phyloP scores from a whole-genome alignment of 805 yeast species.

The Lachancea lanzarotensis region DNA sequence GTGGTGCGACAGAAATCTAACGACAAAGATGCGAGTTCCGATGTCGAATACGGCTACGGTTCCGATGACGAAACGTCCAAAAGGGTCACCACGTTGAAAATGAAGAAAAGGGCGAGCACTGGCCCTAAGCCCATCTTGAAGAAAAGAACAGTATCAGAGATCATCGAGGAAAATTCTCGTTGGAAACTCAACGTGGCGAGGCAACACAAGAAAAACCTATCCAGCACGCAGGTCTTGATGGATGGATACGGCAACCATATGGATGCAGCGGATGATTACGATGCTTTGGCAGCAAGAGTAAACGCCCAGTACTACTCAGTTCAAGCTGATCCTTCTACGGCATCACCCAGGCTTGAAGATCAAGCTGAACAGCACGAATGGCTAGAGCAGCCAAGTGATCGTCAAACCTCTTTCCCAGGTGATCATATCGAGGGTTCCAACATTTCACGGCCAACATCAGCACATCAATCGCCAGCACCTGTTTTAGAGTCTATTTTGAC shows the following conservation, averaged over 20 bases:
- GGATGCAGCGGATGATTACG: constrained; percentile 29
- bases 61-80: constrained; percentile 35
- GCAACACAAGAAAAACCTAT: constrained; percentile 47
- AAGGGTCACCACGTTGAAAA: constrained; percentile 20
- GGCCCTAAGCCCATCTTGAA: constrained; percentile 79
- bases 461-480: constrained; percentile 3
- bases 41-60: constrained; percentile 31
- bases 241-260: constrained; percentile 20
- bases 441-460: neutral
- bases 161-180: constrained; percentile 38
- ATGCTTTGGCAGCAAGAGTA: constrained; percentile 32
- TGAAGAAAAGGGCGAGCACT: constrained; percentile 10
- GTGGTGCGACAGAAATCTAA: constrained; percentile 22
- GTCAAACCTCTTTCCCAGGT: neutral
- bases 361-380: neutral
- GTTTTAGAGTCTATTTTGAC: constrained; percentile 19
- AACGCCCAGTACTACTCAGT: constrained; percentile 30
- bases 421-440: neutral
- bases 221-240: constrained; percentile 18
- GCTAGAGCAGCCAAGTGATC: neutral
- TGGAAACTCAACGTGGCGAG: constrained; percentile 44
- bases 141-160: constrained; percentile 78
- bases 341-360: neutral
- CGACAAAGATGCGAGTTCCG: constrained; percentile 4
- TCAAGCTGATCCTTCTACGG: neutral